phyloP scores from a whole-genome alignment of 1,284 basidiomycete genomes.

The Cystobasidium sp. region DNA sequence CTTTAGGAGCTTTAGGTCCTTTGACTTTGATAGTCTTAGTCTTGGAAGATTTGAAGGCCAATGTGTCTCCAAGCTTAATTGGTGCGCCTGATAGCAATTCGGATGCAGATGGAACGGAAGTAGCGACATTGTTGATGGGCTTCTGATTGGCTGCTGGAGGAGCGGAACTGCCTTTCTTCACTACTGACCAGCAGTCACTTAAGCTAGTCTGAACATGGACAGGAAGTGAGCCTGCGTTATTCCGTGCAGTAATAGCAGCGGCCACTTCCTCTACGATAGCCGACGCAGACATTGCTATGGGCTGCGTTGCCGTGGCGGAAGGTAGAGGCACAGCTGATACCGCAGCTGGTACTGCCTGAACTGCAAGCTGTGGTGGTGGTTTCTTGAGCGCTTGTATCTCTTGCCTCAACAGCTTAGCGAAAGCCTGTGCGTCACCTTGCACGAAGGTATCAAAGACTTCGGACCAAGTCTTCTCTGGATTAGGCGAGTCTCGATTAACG shows the following conservation, averaged over 20 bases:
- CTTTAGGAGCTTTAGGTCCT: too few species aligned
- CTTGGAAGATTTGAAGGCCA: too few species aligned
- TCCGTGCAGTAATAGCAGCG: background rate
- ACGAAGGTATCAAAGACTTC: slow-evolving; percentile 90
- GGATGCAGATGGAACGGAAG: too few species aligned
- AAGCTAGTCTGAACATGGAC: background rate
- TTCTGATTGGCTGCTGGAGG: background rate
- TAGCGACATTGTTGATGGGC: too few species aligned
- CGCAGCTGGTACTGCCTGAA: background rate
- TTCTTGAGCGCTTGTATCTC: slow-evolving; percentile 32
- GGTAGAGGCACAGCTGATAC: background rate
- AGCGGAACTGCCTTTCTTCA: background rate
- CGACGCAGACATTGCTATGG: too few species aligned
- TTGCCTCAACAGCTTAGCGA: slow-evolving; percentile 61
- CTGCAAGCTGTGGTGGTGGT: background rate
- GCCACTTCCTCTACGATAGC: background rate
- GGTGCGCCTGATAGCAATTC: too few species aligned
- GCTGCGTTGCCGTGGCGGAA: too few species aligned
- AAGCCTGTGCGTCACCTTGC: slow-evolving; percentile 82
- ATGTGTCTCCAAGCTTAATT: too few species aligned
- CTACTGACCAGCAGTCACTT: background rate
- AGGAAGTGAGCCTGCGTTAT: too few species aligned
- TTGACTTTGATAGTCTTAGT: too few species aligned
- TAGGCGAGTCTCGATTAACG: slow-evolving; percentile 87
- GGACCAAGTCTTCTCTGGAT: slow-evolving; percentile 83